Evolutionary conservation across 1,284 basidiomycete species (phyloP), one percentile per base, ranked within the genome.

Genomic region (Melampsora medusae): DNA sequence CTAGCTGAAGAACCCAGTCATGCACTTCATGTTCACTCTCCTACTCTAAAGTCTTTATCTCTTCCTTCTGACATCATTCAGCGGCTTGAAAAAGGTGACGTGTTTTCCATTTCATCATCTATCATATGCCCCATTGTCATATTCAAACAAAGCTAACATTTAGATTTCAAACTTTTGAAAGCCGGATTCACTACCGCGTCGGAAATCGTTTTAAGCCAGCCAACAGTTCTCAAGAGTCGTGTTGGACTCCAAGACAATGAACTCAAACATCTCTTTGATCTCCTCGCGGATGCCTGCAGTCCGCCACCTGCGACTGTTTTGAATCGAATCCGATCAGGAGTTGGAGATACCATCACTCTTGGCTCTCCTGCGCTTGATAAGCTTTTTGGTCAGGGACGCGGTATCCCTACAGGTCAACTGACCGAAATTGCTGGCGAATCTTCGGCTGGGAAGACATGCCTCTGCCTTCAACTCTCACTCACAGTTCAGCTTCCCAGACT

Each of bases 361-460:
- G 50, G 67, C 5, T 73, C 78, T 2, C 50, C 69, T 7, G 76
- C 74, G 1, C 67, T 81, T 16, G 77, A 71, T 38, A 74, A 78
- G 17, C 59, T 82, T n/a, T 64, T 79, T 81, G 77, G 82, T 31
- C 83, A 86, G 9, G 84, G 94, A 14, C 91, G 91, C 16, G 92
- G 92, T 3, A 85, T 93, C 17, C 84, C 87, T 69, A 87, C 89
- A 1, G 89, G 91, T 0, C 89, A 89, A 86, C 79, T 95, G 17
- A 93, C 91, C 87, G 92, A 95, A 81, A 84, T 94, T 50, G 88
- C 87, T 16, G 92, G 92, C n/a, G 91, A 94, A 85, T 92, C 92
- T 92, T 92, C 91, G 31, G 88, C 92, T 31, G 93, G 93, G 42
- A 96, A 96, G 83, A 92, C 91, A 1, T 92, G 94, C 80, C 83